phyloP scores from a whole-genome alignment of 495 filamentous ascomycete genomes.

The Penicillium antarcticum region DNA sequence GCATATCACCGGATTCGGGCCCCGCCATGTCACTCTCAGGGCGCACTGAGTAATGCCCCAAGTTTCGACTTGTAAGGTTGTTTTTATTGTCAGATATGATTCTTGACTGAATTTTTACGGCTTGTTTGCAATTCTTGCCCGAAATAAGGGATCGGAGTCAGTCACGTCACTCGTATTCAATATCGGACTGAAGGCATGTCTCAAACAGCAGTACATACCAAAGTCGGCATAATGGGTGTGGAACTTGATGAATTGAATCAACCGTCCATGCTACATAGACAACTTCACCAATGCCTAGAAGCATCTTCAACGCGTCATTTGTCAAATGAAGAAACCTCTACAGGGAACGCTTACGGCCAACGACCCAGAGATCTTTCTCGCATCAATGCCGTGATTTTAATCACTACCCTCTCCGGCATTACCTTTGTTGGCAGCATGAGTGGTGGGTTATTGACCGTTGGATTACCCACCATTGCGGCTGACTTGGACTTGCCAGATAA shows the following conservation, averaged over 20 bases:
- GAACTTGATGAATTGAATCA: not conserved
- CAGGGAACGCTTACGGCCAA: not conserved
- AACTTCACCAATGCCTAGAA: not conserved
- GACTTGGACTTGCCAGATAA: constrained; percentile 21
- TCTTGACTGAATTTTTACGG: too few species aligned
- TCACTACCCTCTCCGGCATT: constrained; percentile 16
- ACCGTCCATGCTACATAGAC: not conserved
- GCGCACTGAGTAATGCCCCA: too few species aligned
- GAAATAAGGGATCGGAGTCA: too few species aligned
- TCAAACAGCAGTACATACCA: not conserved
- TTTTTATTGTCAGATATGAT: too few species aligned
- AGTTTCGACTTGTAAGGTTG: too few species aligned
- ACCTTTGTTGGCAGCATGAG: constrained; percentile 23
- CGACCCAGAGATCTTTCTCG: constrained; percentile 6
- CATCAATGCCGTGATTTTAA: constrained; percentile 12
- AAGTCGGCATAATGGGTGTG: not conserved
- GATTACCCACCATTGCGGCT: constrained; percentile 15
- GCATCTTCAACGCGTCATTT: not conserved
- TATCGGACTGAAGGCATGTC: not conserved
- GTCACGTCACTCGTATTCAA: too few species aligned
- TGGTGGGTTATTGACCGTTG: constrained; percentile 17
- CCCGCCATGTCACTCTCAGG: too few species aligned
- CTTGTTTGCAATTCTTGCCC: too few species aligned
- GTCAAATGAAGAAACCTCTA: not conserved
- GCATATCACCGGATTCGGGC: too few species aligned